phyloP scores from a whole-genome alignment of 176 grass and related monocot species.

The Triticum dicoccoides region DNA sequence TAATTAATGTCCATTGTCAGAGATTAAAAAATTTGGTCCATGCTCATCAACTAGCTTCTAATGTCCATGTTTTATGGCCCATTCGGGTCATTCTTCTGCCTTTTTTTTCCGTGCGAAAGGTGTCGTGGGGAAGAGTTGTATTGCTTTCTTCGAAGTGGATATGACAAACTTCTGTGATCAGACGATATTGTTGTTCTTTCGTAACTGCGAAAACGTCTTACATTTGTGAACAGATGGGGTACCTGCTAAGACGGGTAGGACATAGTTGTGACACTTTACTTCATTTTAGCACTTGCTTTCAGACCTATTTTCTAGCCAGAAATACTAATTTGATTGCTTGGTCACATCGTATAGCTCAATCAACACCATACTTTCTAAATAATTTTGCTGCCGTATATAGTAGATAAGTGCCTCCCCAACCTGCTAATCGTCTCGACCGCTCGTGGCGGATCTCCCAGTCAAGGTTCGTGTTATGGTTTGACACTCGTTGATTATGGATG shows the following conservation, averaged over 20 bases:
- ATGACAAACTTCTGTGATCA: background rate
- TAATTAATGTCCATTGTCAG: background rate
- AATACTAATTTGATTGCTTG: background rate
- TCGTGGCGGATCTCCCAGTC: too few relatives aligned
- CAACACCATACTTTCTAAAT: background rate
- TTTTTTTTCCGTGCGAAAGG: conserved; percentile 10
- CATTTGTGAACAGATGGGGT: too few relatives aligned
- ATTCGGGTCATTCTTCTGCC: background rate
- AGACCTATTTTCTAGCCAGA: background rate
- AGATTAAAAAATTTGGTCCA: background rate
- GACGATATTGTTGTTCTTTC: too few relatives aligned
- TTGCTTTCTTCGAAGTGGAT: background rate
- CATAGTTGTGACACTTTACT: background rate
- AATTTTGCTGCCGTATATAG: background rate
- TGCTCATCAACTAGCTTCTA: background rate
- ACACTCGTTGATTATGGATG: too few relatives aligned
- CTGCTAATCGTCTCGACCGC: too few relatives aligned
- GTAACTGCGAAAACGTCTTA: background rate
- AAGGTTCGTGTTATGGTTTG: too few relatives aligned
- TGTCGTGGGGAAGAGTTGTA: background rate
- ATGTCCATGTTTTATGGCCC: background rate
- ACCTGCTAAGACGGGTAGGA: background rate
- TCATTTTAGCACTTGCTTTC: conserved; percentile 5
- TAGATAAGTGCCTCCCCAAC: background rate
- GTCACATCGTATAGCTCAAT: background rate